Percentiles rank a stretch among this genome's conserved stretches.
phyloP scores from a whole-genome alignment of 148 eudicot species.

The Limonium bicolor region DNA sequence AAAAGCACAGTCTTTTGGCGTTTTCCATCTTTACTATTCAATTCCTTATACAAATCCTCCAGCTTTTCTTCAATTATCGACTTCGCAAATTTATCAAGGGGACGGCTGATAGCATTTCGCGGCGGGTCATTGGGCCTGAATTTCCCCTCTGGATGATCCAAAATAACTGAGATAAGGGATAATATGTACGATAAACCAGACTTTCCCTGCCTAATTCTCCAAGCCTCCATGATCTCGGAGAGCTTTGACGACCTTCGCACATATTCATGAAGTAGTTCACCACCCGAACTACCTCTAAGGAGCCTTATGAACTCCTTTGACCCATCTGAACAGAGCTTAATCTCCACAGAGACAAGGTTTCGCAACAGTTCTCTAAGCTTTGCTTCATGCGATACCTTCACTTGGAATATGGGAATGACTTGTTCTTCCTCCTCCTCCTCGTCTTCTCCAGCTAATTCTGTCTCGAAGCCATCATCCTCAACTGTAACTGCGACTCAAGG shows the following conservation, averaged over 20 bases:
- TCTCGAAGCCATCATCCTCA: no score
- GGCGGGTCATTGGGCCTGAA: conserved; percentile 17
- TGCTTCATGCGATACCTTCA: conserved; percentile 34
- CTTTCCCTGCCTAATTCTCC: conserved; percentile 54
- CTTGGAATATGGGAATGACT: conserved; percentile 11
- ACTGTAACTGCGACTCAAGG: no score
- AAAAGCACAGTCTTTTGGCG: conserved; percentile 53
- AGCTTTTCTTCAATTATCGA: conserved; percentile 43
- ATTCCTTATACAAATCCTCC: conserved; percentile 52
- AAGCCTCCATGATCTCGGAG: conserved; percentile 59
- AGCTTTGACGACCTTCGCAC: conserved; percentile 39
- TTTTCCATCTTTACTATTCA: conserved; percentile 70
- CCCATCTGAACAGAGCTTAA: conserved; percentile 41
- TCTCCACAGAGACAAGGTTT: conserved; percentile 44
- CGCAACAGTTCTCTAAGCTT: conserved; percentile 59
- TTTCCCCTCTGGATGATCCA: conserved; percentile 43
- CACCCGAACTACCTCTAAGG: conserved; percentile 39
- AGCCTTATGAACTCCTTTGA: conserved; percentile 62
- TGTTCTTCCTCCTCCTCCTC: conserved; percentile 8
- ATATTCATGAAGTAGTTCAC: conserved; percentile 41
- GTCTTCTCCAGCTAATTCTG: conserved; percentile 8
- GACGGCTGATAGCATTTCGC: conserved; percentile 24
- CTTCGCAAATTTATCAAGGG: conserved; percentile 56
- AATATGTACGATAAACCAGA: conserved; percentile 36
- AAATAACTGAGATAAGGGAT: conserved; percentile 37